Percentiles rank a stretch among this genome's conserved stretches.
phyloP scores from a whole-genome alignment of 179 eudicot genomes.

The Drosera spatulata region DNA sequence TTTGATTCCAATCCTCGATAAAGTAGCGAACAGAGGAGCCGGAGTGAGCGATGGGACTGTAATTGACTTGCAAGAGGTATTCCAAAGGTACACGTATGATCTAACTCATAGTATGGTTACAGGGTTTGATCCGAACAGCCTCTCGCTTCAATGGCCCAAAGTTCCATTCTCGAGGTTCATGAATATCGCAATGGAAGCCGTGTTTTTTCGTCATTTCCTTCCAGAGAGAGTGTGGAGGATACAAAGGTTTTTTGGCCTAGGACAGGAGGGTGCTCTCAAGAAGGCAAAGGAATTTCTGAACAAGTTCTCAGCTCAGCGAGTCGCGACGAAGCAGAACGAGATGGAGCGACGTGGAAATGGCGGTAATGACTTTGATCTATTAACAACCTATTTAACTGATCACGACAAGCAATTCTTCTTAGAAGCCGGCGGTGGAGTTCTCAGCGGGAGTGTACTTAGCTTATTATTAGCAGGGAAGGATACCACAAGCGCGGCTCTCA shows the following conservation, averaged over 20 bases:
- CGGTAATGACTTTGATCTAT: neutral
- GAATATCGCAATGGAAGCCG: conserved; percentile 20
- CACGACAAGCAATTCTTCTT: conserved; percentile 7
- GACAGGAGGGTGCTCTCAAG: conserved; percentile 19
- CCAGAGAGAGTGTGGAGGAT: conserved; percentile 38
- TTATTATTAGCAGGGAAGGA: conserved; percentile 21
- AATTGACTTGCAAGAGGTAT: conserved; percentile 17
- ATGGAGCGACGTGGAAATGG: neutral
- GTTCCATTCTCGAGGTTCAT: conserved; percentile 29
- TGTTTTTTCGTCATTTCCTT: conserved; percentile 29
- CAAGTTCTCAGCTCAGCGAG: conserved; percentile 16
- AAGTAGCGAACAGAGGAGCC: neutral
- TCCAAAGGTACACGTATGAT: conserved; percentile 16
- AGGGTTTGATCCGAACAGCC: conserved; percentile 18
- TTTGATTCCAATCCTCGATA: too few relatives aligned
- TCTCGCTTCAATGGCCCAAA: conserved; percentile 26
- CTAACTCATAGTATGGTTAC: conserved; percentile 8
- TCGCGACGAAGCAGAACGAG: conserved; percentile 11
- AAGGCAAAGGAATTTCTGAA: conserved; percentile 25
- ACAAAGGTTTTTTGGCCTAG: conserved; percentile 24
- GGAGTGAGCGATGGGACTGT: too few relatives aligned
- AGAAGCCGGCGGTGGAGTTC: conserved; percentile 25
- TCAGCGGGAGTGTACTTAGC: conserved; percentile 13
- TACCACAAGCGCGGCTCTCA: conserved; percentile 20
- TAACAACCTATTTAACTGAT: neutral